These are phyloP conservation scores for Colletotrichum brevisporum DNA, from an alignment of 2,329 filamentous ascomycete species.

Conservation along the genomic window DNA sequence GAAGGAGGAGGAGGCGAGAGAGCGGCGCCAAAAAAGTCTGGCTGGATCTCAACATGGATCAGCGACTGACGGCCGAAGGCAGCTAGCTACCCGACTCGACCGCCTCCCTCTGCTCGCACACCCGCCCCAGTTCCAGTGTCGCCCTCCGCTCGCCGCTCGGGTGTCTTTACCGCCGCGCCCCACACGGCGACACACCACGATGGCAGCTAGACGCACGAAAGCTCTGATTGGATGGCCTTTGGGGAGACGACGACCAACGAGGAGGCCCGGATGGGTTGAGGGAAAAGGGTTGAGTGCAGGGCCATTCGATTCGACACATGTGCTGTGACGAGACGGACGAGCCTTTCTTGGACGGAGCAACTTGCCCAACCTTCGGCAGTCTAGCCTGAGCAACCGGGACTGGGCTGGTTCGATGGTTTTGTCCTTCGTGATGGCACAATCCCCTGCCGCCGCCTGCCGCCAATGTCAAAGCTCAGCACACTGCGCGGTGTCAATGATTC, in stretches of 20 bases:
- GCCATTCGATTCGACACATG: conserved; percentile 32
- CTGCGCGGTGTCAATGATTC: background rate
- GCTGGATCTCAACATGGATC: conserved; percentile 21
- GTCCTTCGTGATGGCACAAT: conserved; percentile 10
- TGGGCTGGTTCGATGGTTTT: conserved; percentile 21
- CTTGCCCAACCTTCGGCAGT: conserved; percentile 26
- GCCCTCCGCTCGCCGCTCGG: conserved; percentile 29
- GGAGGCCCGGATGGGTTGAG: conserved; percentile 19
- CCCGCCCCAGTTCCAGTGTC: conserved; percentile 29
- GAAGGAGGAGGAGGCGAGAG: background rate
- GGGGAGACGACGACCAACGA: conserved; percentile 28
- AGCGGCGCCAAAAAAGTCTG: conserved; percentile 24
- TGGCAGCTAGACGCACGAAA: conserved; percentile 19
- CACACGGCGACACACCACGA: conserved; percentile 31
- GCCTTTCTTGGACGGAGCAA: conserved; percentile 24
- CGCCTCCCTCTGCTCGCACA: conserved; percentile 26
- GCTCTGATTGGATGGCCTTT: conserved; percentile 32
- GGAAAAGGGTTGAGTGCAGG: conserved; percentile 28
- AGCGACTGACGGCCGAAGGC: background rate
- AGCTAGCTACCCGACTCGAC: conserved; percentile 26
- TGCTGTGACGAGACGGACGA: conserved; percentile 36
- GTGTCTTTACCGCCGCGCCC: conserved; percentile 39
- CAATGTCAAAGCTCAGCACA: background rate
- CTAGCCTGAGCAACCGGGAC: conserved; percentile 18
- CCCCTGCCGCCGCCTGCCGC: conserved; percentile 1